Evolutionary conservation across 257 asterid species (phyloP).

Genomic region (Osmanthus fragrans): DNA sequence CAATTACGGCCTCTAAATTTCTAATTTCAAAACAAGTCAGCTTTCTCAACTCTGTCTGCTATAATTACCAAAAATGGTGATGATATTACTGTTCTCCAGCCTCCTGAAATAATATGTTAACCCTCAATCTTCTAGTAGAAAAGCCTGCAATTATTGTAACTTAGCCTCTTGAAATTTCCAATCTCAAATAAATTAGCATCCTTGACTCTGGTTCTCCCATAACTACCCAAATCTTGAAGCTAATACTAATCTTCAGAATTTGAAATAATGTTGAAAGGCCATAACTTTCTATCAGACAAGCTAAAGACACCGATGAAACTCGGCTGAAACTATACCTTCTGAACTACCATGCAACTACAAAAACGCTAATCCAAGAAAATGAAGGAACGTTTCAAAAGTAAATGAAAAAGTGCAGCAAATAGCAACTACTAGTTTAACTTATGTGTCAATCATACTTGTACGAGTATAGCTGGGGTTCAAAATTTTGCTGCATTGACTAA

Average conservation of each 20-base stretch:
- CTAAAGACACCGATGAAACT: neutral
- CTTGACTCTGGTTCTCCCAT: neutral
- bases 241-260: neutral
- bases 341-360: neutral
- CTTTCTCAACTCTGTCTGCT: neutral
- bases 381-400: neutral
- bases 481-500: neutral
- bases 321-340: neutral
- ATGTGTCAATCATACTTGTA: neutral
- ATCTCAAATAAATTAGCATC: neutral
- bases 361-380: neutral
- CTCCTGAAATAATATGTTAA: neutral
- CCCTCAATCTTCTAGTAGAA: neutral
- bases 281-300: neutral
- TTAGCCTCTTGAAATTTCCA: neutral
- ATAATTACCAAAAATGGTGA: neutral
- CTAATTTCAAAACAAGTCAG: neutral
- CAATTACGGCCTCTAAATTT: neutral
- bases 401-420: neutral
- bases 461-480: neutral
- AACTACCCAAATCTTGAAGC: neutral
- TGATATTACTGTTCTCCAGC: neutral
- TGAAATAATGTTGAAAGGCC: neutral
- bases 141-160: neutral
- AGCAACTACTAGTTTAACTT: neutral